Percentiles rank a stretch among this genome's conserved stretches.
Conservation (phyloP, 306 rosid species). For the Clitoria ternatea region DNA sequence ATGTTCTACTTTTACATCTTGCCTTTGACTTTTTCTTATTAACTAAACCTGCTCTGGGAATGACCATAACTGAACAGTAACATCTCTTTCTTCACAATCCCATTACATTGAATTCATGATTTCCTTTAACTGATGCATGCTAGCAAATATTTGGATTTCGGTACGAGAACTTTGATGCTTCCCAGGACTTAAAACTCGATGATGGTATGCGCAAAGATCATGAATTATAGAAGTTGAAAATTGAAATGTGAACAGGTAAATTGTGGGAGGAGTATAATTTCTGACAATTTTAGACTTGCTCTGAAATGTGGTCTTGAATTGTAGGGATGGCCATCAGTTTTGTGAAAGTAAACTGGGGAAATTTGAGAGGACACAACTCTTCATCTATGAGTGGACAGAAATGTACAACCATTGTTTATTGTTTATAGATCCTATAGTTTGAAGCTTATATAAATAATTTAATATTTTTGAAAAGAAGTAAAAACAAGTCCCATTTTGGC, state of each 20-base stretch:
- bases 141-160: neutral
- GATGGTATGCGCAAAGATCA: neutral
- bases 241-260: neutral
- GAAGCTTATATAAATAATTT: neutral
- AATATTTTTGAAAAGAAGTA: neutral
- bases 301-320: neutral
- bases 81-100: neutral
- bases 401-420: neutral
- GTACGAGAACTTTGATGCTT: neutral
- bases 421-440: neutral
- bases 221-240: neutral
- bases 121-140: neutral
- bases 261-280: neutral
- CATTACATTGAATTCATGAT: neutral
- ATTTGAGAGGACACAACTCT: neutral
- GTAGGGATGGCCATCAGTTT: neutral
- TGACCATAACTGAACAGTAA: neutral
- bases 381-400: neutral
- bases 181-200: neutral
- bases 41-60: neutral
- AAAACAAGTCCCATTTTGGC: too few relatives aligned
- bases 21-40: neutral
- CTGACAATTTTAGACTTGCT: neutral
- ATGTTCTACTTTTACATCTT: neutral
- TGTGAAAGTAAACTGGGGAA: neutral